These are phyloP conservation scores for Cicer yamashitae DNA, from an alignment of 306 rosid species.

Conservation along the genomic window DNA sequence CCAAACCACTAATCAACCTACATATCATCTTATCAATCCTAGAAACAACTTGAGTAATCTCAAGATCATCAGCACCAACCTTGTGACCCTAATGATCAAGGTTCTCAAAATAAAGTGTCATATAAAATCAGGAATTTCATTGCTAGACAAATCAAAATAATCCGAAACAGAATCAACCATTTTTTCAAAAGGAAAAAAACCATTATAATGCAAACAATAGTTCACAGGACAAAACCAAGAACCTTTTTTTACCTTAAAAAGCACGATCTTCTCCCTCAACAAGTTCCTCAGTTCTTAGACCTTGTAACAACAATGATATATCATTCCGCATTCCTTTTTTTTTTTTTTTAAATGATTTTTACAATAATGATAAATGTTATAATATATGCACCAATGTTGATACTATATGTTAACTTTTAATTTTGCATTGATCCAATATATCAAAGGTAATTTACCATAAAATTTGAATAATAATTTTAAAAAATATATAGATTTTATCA, in stretches of 20 bases:
- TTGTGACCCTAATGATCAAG: constrained; percentile 95
- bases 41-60: constrained; percentile 81
- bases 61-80: constrained; percentile 91
- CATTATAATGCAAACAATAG: constrained; percentile 65
- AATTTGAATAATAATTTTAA: too few relatives aligned
- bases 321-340: too few relatives aligned
- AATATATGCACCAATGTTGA: too few relatives aligned
- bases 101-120: constrained; percentile 95
- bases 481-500: too few relatives aligned
- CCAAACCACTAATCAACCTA: constrained; percentile 79
- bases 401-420: too few relatives aligned
- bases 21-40: constrained; percentile 84
- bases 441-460: too few relatives aligned
- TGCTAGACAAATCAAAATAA: constrained; percentile 72
- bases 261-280: too few relatives aligned
- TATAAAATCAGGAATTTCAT: constrained; percentile 77
- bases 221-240: constrained; percentile 73
- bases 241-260: constrained; percentile 89
- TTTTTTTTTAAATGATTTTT: too few relatives aligned
- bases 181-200: constrained; percentile 80
- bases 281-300: too few relatives aligned
- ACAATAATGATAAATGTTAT: too few relatives aligned
- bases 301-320: too few relatives aligned
- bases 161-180: constrained; percentile 68
- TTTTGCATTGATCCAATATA: too few relatives aligned